Conservation (phyloP, 2,329 filamentous ascomycete genomes). For the Gnomoniopsis sp. region DNA sequence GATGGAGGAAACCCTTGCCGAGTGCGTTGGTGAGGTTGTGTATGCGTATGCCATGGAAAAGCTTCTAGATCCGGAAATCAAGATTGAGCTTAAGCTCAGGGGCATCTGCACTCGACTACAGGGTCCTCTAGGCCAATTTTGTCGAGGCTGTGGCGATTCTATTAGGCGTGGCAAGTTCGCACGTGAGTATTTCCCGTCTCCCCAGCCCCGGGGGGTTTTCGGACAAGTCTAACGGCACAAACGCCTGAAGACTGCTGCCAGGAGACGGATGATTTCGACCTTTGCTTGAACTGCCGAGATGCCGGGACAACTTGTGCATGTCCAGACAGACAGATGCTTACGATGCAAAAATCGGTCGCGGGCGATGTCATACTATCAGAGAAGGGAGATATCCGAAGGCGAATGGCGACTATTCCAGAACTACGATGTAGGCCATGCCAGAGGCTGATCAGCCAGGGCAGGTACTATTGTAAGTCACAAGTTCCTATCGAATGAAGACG, state of each 20-base stretch:
- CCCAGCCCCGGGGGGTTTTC: not conserved
- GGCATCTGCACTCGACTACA: slow-evolving; percentile 14
- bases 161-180: slow-evolving; percentile 14
- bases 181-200: not conserved
- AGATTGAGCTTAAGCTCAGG: slow-evolving; percentile 12
- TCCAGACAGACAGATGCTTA: slow-evolving; percentile 9
- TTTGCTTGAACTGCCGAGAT: slow-evolving; percentile 11
- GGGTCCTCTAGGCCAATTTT: slow-evolving; percentile 13
- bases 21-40: slow-evolving; percentile 14
- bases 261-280: slow-evolving; percentile 16
- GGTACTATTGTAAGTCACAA: slow-evolving; percentile 12
- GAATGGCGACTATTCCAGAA: slow-evolving; percentile 10
- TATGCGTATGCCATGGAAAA: slow-evolving; percentile 17
- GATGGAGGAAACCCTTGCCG: slow-evolving; percentile 16
- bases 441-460: slow-evolving; percentile 8
- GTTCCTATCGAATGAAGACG: fast-evolving
- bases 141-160: slow-evolving; percentile 9
- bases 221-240: not conserved
- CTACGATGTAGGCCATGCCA: slow-evolving; percentile 11
- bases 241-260: slow-evolving; percentile 9
- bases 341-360: slow-evolving; percentile 12
- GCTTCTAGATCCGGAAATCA: slow-evolving; percentile 15
- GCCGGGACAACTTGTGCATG: slow-evolving; percentile 11
- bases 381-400: slow-evolving; percentile 12
- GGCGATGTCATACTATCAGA: slow-evolving; percentile 12